phyloP scores from a whole-genome alignment of 495 filamentous ascomycete species.

The Barbatosphaeria neglecta region DNA sequence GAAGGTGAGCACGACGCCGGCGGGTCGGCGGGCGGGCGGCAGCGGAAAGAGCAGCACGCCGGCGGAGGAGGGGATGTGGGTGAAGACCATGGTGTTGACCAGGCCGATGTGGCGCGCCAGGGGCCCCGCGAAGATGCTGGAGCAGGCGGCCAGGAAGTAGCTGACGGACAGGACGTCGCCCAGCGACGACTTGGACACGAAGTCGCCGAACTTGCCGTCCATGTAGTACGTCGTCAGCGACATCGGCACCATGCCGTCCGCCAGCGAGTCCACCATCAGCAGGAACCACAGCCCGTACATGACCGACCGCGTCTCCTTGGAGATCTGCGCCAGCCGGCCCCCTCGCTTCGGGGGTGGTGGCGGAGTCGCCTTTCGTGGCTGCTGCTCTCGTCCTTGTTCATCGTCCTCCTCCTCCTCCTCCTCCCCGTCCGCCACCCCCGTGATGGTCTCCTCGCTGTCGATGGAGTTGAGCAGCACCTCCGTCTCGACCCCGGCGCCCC shows the following conservation, averaged over 20 bases:
- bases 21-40: no score
- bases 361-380: not conserved
- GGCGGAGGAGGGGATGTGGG: conserved; percentile 30
- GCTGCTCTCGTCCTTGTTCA: not conserved
- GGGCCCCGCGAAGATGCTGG: conserved; percentile 62
- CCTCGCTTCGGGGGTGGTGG: not conserved
- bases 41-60: conserved; percentile 28
- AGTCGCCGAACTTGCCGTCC: conserved; percentile 62
- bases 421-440: not conserved
- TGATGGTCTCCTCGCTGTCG: not conserved
- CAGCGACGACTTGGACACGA: conserved; percentile 49
- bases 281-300: conserved; percentile 63
- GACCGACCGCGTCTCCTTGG: conserved; percentile 42
- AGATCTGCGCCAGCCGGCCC: conserved; percentile 39
- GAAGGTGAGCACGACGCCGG: conserved; percentile 39
- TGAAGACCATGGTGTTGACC: conserved; percentile 47
- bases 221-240: conserved; percentile 71
- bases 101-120: conserved; percentile 68
- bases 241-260: conserved; percentile 63
- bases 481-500: not conserved
- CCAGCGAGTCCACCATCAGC: conserved; percentile 66
- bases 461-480: conserved; percentile 5
- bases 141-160: conserved; percentile 25
- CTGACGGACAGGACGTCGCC: conserved; percentile 23
- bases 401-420: not conserved